Evolutionary conservation across 129 eudicot genomes (phyloP), one percentile per base, ranked within the genome.

Genomic region (Saposhnikovia divaricata): DNA sequence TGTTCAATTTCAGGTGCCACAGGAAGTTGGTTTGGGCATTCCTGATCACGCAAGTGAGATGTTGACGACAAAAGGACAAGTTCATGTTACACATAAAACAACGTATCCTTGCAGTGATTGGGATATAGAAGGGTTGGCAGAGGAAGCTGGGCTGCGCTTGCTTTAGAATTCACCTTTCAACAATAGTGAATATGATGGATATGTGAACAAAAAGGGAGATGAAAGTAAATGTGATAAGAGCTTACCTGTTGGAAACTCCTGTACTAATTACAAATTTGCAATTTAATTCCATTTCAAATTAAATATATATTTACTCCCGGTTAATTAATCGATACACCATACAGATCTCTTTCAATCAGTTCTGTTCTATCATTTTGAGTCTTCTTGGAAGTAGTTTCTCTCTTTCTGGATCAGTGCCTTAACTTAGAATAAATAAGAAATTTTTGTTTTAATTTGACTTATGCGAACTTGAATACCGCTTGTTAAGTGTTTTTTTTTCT

Each of bases 21-120:
- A 82, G 79, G 83, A 72, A 47, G 34, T 88, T 93, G 45, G 92
- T 93, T 28, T 48, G 19, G 39, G 84, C 85, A 42, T 93, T 92
- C 80, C 90, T 92, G 13, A 68, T 37, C 39, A 81, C 44, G 93
- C 96, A 38, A 77, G 89, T 38, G 34, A 79, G 44, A 84, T 92
- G 90, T 72, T 92, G 63, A 77, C 78, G 21, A 59, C 40, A 2
- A 19, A 81, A 44, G 96, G 93, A 51, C 88, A 89, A 81, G 76
- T 92, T 44, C 97, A 92, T 63, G 87, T 92, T 25, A 80, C 44
- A 14, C 97, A 92, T 86, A 92, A 92, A 77, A 89, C 89, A n/a
- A 55, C 85, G 0, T 15, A 70, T 76, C 93, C 97, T 21, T n/a
- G n/a, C n/a, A n/a, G 65, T 81, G 7, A 10, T 10, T 93, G 98